phyloP scores from a whole-genome alignment of 2,329 filamentous ascomycete species.

The Fusarium dimerum region DNA sequence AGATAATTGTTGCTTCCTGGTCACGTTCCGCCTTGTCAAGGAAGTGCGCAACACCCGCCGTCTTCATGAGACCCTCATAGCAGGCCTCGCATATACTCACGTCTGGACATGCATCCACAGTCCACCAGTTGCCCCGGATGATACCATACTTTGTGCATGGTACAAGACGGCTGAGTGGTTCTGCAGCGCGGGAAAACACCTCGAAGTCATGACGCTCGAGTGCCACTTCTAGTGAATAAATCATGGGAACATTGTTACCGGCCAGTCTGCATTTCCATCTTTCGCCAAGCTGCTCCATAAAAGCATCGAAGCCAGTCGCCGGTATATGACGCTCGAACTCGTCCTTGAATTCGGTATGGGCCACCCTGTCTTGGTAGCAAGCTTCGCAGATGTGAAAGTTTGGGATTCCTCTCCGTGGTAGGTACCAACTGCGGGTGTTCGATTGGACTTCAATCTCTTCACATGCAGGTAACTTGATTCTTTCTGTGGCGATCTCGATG shows the following conservation, averaged over 20 bases:
- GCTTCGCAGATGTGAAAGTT: constrained; percentile 34
- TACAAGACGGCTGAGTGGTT: constrained; percentile 19
- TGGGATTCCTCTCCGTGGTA: constrained; percentile 24
- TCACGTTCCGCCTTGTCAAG: constrained; percentile 28
- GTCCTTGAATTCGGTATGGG: constrained; percentile 27
- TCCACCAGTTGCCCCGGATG: constrained; percentile 34
- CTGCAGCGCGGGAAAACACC: constrained; percentile 29
- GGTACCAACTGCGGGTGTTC: constrained; percentile 30
- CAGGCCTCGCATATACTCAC: constrained; percentile 38
- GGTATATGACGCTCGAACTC: constrained; percentile 28
- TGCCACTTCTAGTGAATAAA: constrained; percentile 28
- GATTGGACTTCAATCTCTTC: constrained; percentile 29
- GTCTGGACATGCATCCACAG: constrained; percentile 22
- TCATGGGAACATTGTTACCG: constrained; percentile 21
- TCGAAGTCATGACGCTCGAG: constrained; percentile 27
- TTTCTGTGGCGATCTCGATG: constrained; percentile 18
- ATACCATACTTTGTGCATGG: constrained; percentile 33
- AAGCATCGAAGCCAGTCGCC: constrained; percentile 23
- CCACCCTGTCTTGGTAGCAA: constrained; percentile 38
- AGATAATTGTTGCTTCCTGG: constrained; percentile 24
- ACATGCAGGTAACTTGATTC: constrained; percentile 29
- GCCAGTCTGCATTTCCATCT: constrained; percentile 29
- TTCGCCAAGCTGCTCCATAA: constrained; percentile 21
- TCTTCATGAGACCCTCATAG: constrained; percentile 31
- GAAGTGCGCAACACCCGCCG: constrained; percentile 28